Evolutionary conservation across 768 basidiomycete species (phyloP).

Genomic region (Mycena galopus): DNA sequence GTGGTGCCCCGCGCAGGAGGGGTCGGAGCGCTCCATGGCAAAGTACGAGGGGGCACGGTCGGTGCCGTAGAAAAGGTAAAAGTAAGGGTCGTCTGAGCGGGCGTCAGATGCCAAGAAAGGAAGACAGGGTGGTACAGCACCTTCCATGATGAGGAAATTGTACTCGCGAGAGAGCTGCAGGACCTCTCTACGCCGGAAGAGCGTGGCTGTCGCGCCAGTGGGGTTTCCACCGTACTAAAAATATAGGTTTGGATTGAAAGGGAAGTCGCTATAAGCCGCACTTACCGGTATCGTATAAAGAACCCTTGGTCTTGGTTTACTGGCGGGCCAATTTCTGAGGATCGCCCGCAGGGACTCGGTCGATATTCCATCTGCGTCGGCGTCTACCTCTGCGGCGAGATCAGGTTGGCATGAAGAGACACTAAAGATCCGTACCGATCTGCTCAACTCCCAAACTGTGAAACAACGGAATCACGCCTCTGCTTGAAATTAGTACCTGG

Average conservation of each 20-base stretch:
- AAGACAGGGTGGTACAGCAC: constrained; percentile 50
- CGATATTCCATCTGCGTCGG: constrained; percentile 80
- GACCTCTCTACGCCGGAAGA: constrained; percentile 78
- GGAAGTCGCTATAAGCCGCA: constrained; percentile 22
- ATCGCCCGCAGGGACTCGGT: constrained; percentile 70
- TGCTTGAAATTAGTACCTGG: constrained; percentile 40
- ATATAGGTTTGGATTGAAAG: background rate
- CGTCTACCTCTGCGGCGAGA: constrained; percentile 72
- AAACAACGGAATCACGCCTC: constrained; percentile 75
- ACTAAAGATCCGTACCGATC: constrained; percentile 58
- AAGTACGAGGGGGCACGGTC: constrained; percentile 84
- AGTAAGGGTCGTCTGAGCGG: constrained; percentile 81
- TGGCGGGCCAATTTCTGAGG: constrained; percentile 81
- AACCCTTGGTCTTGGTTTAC: constrained; percentile 79
- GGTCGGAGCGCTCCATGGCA: constrained; percentile 76
- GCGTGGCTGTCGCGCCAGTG: constrained; percentile 82
- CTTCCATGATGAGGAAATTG: constrained; percentile 89
- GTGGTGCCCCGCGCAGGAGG: constrained; percentile 51
- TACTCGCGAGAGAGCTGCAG: constrained; percentile 79
- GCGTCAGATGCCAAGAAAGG: constrained; percentile 10
- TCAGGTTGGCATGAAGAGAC: background rate
- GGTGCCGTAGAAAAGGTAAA: constrained; percentile 80
- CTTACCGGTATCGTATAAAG: constrained; percentile 86
- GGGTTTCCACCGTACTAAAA: constrained; percentile 89
- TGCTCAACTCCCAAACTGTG: constrained; percentile 66